These are phyloP conservation scores for Tricholoma saponaceum DNA, from an alignment of 768 basidiomycete species.

Conservation along the genomic window DNA sequence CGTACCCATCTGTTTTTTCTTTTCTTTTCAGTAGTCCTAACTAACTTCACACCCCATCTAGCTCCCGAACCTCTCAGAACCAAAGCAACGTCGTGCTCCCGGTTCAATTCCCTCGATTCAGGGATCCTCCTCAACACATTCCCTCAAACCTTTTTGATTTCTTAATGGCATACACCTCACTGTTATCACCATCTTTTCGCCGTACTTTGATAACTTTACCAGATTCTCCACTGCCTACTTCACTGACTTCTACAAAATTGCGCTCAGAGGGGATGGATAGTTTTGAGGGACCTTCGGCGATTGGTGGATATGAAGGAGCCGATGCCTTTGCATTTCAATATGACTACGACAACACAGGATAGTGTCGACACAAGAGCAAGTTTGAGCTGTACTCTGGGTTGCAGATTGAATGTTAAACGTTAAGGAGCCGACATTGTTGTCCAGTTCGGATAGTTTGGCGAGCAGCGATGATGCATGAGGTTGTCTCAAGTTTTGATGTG, in stretches of 20 bases:
- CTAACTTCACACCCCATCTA: constrained; percentile 15
- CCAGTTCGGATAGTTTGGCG: constrained; percentile 33
- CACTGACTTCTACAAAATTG: constrained; percentile 75
- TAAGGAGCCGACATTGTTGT: constrained; percentile 33
- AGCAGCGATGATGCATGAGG: constrained; percentile 26
- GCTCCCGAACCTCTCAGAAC: constrained; percentile 45
- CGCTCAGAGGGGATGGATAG: constrained; percentile 26
- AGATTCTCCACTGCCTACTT: constrained; percentile 89
- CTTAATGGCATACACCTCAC: constrained; percentile 81
- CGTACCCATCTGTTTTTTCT: constrained; percentile 8
- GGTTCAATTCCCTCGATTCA: constrained; percentile 63
- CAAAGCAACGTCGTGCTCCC: constrained; percentile 32
- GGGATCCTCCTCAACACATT: constrained; percentile 35
- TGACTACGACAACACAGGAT: constrained; percentile 2
- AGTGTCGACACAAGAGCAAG: constrained; percentile 5
- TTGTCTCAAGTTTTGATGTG: constrained; percentile 16
- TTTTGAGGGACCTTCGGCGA: constrained; percentile 9
- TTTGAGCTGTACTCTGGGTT: constrained; percentile 25
- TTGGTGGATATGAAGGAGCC: constrained; percentile 29
- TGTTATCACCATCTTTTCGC: constrained; percentile 57
- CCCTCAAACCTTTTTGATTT: constrained; percentile 93
- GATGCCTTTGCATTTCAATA: constrained; percentile 19
- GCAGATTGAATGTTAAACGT: constrained; percentile 30
- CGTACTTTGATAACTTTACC: constrained; percentile 87
- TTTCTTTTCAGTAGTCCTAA: background rate